Evolutionary conservation across 2,329 filamentous ascomycete genomes (phyloP), one percentile per base, ranked within the genome.

Genomic region (Xylariaceae sp.): DNA sequence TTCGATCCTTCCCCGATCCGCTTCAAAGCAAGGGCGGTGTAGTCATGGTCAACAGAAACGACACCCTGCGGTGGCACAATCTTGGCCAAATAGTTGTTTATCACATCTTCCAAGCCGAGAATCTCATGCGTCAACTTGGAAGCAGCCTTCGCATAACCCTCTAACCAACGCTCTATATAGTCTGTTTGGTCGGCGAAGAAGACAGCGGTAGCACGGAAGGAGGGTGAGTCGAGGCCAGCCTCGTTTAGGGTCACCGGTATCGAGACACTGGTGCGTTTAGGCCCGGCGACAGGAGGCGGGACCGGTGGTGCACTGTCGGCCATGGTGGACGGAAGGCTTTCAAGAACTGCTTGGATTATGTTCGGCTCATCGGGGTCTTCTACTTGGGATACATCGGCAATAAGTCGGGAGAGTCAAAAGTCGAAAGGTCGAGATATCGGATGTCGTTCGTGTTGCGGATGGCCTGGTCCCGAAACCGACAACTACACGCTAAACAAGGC

Each of bases 151-250:
- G 70, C 65, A 49, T 78, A 78, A 36, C 66, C 67, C 29, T 75
- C 88, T 19, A 98, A 84, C 92, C 92, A 98, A 73, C 78, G 81
- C 64, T 97, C 92, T 43, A 97, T 76, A 40, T 80, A 75, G 50
- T 97, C 92, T 55, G 95, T 78, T 67, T 98, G 90, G 50, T 97
- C 92, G 47, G 80, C 76, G 59, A 95, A 95, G 66, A 96, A 88
- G 32, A 84, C 68, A 29, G 87, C 78, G 15, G 86, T 86, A 32
- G 89, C 87, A 50, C 92, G 87, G 63, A 97, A 97, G 24, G 89
- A 94, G 17, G 92, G 92, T 27, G 89, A 96, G 66, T 98, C 92
- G 67, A 97, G 84, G 14, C 88, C 85, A 35, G 92, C 92, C 74
- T 98, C 92, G 67, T 90, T 92, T 53, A 97, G 75, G 45, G 82